Percentiles rank a stretch among this genome's conserved stretches.
Evolutionary conservation across 2,329 filamentous ascomycete genomes (phyloP).

Genomic region (Thelonectria olida): DNA sequence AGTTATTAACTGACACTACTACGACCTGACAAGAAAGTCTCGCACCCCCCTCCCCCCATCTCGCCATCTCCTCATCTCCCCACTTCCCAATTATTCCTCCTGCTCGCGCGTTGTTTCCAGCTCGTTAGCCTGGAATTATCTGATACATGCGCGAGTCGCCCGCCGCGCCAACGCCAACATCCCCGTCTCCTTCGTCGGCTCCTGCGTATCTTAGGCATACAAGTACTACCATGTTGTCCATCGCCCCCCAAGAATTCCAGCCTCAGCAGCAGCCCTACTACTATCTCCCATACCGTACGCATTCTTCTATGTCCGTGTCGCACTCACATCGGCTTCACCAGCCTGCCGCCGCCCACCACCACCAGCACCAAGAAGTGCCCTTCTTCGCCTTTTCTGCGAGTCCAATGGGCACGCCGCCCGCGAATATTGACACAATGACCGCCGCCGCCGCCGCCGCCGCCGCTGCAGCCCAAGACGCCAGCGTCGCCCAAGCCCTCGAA

Average conservation of each 20-base stretch:
- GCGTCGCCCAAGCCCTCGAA: conserved; percentile 75
- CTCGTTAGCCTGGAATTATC: conserved; percentile 39
- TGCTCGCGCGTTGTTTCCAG: conserved; percentile 36
- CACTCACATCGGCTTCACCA: conserved; percentile 12
- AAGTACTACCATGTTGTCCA: conserved; percentile 43
- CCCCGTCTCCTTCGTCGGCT: conserved; percentile 38
- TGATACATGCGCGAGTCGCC: conserved; percentile 44
- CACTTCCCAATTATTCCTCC: conserved; percentile 13
- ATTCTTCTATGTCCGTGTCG: conserved; percentile 6
- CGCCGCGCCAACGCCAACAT: conserved; percentile 31
- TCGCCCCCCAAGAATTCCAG: conserved; percentile 40
- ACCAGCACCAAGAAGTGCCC: conserved; percentile 30
- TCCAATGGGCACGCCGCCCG: conserved; percentile 24
- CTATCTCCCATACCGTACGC: conserved; percentile 29
- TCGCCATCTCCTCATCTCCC: conserved; percentile 32
- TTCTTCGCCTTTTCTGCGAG: conserved; percentile 30
- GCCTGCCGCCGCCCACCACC: conserved; percentile 13
- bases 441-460: conserved; percentile 25
- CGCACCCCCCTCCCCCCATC: conserved; percentile 34
- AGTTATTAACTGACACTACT: conserved; percentile 30
- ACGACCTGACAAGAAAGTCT: conserved; percentile 24
- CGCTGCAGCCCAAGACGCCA: conserved; percentile 45
- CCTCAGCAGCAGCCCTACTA: conserved; percentile 31
- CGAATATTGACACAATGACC: conserved; percentile 31
- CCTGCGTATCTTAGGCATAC: conserved; percentile 40